These are phyloP conservation scores for Oldenlandia corymbosa DNA, from an alignment of 257 asterid species.

Conservation along the genomic window DNA sequence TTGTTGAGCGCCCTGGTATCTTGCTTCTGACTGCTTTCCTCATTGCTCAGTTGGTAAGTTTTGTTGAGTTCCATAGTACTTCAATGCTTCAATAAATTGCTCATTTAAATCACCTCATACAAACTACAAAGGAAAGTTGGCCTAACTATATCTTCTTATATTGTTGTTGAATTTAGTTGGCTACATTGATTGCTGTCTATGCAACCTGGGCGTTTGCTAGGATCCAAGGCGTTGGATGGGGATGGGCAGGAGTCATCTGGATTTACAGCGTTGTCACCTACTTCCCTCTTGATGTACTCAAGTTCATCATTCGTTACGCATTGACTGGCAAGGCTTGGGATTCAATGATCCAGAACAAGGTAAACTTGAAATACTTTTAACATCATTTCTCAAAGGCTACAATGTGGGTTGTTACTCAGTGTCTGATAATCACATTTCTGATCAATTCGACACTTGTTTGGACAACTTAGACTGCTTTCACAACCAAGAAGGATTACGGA, in stretches of 20 bases:
- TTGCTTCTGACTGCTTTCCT: slow-evolving; percentile 62
- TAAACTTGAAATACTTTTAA: slow-evolving; percentile 18
- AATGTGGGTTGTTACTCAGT: too few relatives aligned
- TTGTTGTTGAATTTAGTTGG: slow-evolving; percentile 34
- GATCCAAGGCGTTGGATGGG: slow-evolving; percentile 80
- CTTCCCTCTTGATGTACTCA: slow-evolving; percentile 73
- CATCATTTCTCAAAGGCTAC: too few relatives aligned
- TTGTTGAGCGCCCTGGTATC: slow-evolving; percentile 72
- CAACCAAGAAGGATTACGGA: slow-evolving; percentile 79
- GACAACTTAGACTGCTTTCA: slow-evolving; percentile 58
- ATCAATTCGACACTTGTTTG: neutral
- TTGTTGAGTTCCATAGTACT: neutral
- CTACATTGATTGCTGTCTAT: slow-evolving; percentile 62
- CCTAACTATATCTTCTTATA: neutral
- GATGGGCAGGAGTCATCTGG: slow-evolving; percentile 87
- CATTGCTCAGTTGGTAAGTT: slow-evolving; percentile 60
- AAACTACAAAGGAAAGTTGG: neutral
- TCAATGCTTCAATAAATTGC: neutral
- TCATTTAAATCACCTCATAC: neutral
- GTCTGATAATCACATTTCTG: neutral
- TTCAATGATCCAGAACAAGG: slow-evolving; percentile 73
- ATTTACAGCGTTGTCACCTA: slow-evolving; percentile 61
- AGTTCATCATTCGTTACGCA: slow-evolving; percentile 54
- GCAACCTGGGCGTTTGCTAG: slow-evolving; percentile 73
- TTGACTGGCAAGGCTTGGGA: slow-evolving; percentile 81